Conservation (phyloP, 139 green algal species). For the Chlamydomonas applanata region DNA sequence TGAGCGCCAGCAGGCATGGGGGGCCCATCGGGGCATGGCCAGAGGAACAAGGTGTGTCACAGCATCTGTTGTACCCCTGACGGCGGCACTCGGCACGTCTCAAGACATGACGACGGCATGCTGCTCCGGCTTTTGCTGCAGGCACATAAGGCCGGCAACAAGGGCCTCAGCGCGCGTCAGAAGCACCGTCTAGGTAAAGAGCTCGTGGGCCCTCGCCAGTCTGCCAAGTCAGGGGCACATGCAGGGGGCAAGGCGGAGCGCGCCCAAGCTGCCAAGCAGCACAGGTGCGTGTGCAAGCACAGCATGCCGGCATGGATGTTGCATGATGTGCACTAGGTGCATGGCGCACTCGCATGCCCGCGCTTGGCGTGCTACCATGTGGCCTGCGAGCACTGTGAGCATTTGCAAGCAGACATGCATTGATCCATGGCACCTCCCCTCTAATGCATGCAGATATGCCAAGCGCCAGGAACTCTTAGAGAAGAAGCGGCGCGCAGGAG, state of each 20-base stretch:
- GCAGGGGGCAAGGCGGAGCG: conserved; percentile 57
- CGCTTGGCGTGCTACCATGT: too few species aligned
- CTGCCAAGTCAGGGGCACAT: conserved; percentile 19
- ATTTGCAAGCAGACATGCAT: neutral
- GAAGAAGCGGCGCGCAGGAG: conserved; percentile 30
- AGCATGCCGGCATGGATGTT: too few species aligned
- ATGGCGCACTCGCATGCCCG: too few species aligned
- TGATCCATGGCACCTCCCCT: neutral
- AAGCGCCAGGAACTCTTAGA: conserved; percentile 66
- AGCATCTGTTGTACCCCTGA: neutral
- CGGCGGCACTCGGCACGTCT: neutral
- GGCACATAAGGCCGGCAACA: conserved; percentile 76
- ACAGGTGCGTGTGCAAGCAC: conserved; percentile 28
- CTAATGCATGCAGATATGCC: conserved; percentile 44
- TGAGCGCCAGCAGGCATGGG: conserved; percentile 36
- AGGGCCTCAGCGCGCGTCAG: conserved; percentile 66
- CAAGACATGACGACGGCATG: neutral
- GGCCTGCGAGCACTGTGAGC: too few species aligned
- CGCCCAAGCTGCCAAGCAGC: conserved; percentile 58
- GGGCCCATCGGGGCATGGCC: conserved; percentile 51
- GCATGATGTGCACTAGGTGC: too few species aligned
- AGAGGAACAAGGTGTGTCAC: conserved; percentile 68
- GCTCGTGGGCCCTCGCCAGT: conserved; percentile 7
- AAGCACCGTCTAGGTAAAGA: conserved; percentile 64
- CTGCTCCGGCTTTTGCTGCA: conserved; percentile 23